Percentiles rank a stretch among this genome's conserved stretches.
Conservation (phyloP, 257 asterid species). For the Vinca minor region DNA sequence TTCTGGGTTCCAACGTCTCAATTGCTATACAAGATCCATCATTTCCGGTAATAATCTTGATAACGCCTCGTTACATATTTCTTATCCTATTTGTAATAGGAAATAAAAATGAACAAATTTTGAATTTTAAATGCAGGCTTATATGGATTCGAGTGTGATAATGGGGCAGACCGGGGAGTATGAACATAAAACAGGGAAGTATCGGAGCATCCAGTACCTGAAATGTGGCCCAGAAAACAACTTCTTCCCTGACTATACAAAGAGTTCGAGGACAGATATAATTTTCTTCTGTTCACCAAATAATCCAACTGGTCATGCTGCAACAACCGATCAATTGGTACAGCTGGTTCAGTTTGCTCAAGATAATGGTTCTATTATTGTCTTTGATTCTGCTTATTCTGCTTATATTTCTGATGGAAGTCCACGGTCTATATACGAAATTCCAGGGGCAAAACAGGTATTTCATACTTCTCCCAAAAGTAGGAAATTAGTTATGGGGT, state of each 20-base stretch:
- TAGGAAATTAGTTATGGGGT: no score
- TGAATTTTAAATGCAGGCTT: conserved; percentile 66
- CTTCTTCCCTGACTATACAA: conserved; percentile 65
- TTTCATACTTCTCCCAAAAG: no score
- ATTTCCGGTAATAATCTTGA: conserved; percentile 46
- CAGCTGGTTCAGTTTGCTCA: conserved; percentile 60
- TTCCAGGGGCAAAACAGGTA: conserved; percentile 22
- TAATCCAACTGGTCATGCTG: conserved; percentile 87
- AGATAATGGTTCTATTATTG: conserved; percentile 62
- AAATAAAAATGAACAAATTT: no score
- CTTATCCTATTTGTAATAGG: no score
- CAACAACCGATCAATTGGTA: conserved; percentile 49
- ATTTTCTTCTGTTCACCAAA: conserved; percentile 86
- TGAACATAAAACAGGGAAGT: conserved; percentile 42
- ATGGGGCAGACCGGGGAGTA: conserved; percentile 66
- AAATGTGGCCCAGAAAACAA: conserved; percentile 50
- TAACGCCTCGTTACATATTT: no score
- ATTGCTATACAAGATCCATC: conserved; percentile 78
- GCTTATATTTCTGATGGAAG: conserved; percentile 56
- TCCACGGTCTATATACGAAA: conserved; percentile 65
- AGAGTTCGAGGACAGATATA: conserved; percentile 51
- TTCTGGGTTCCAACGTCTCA: conserved; percentile 66
- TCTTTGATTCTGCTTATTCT: conserved; percentile 72
- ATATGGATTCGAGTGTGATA: conserved; percentile 73
- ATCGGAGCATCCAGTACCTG: conserved; percentile 59